Base-by-base conservation (phyloP, 257 asterid genomes). In the Nicotiana otophora region DNA sequence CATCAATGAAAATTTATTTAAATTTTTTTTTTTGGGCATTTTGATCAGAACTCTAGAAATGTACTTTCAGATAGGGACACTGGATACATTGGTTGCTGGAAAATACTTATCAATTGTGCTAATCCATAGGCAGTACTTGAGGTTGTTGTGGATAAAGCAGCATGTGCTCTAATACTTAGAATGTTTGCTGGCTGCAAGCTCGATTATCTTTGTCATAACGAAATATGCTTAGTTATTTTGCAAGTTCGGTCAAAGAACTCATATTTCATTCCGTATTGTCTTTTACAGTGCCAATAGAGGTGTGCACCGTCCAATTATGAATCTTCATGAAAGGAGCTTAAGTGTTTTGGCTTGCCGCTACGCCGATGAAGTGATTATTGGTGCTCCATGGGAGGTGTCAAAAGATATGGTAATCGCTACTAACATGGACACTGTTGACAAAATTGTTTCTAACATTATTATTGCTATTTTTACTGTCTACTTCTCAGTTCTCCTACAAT, bases 301-400 rank as follows among this genome's bases (percentile, higher is more conserved):
- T 86, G 92, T 91, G 57, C 99, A 96, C 91, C 98, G 98, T 70
- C 99, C 99, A 72, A 96, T 96, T 39, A 96, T 96, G 99, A 94
- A 96, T 88, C 99, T 96, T 81, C 99, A 93, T 81, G 99, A 96
- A 88, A 92, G 99, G 91, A 96, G 98, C 92, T 88, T 96, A 86
- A 94, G 99, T 86, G 99, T 93, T 87, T 88, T 96, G 93, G 99
- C 98, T 78, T 96, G 98, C 82, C 95, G 93, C 60, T 94, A 94
- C 82, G 97, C 91, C 58, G 99, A 96, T 76, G 99, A 96, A 89
- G 98, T 96, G 46, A 96, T 96, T 62, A 96, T 96, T 70, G 99
- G 99, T 88, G 98, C 99, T 86, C 98, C 99, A n/a, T 78, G 92
- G 96, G 98, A 93, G 90, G 94, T 96, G 82, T 94, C 99, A 23